Evolutionary conservation across 2,329 filamentous ascomycete species (phyloP).

Genomic region (Colletotrichum truncatum): DNA sequence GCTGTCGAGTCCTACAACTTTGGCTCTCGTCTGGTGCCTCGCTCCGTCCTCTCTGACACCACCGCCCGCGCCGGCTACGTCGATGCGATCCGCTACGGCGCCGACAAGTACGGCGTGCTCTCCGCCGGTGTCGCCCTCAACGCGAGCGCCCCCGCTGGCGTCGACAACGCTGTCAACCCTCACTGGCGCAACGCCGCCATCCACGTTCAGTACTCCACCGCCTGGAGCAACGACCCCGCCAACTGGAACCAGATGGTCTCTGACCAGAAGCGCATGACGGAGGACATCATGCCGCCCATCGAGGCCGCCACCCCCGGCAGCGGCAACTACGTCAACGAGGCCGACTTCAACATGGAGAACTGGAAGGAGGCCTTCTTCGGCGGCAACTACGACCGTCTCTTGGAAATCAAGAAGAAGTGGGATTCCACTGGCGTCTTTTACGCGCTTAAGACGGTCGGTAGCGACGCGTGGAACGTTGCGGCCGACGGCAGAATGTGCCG

Average conservation of each 20-base stretch:
- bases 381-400: constrained; percentile 50
- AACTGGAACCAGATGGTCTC: constrained; percentile 23
- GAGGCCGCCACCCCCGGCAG: constrained; percentile 45
- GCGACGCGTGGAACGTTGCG: constrained; percentile 56
- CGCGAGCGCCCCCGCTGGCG: constrained; percentile 18
- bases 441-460: constrained; percentile 58
- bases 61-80: constrained; percentile 32
- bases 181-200: constrained; percentile 27
- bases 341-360: constrained; percentile 55
- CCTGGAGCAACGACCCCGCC: constrained; percentile 30
- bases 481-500: constrained; percentile 52
- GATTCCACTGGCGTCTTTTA: constrained; percentile 58
- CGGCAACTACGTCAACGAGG: constrained; percentile 62
- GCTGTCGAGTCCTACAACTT: constrained; percentile 59
- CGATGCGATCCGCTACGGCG: constrained; percentile 27
- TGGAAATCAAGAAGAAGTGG: constrained; percentile 58
- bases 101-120: constrained; percentile 24
- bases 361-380: constrained; percentile 59
- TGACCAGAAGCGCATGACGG: constrained; percentile 30
- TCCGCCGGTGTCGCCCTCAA: constrained; percentile 34
- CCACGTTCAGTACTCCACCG: constrained; percentile 29
- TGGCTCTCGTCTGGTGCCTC: constrained; percentile 54
- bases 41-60: constrained; percentile 43
- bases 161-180: constrained; percentile 30
- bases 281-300: constrained; percentile 30